Evolutionary conservation across 805 yeast genomes (phyloP), one percentile per base, ranked within the genome.

Genomic region (Metahyphopichia silvanorum): DNA sequence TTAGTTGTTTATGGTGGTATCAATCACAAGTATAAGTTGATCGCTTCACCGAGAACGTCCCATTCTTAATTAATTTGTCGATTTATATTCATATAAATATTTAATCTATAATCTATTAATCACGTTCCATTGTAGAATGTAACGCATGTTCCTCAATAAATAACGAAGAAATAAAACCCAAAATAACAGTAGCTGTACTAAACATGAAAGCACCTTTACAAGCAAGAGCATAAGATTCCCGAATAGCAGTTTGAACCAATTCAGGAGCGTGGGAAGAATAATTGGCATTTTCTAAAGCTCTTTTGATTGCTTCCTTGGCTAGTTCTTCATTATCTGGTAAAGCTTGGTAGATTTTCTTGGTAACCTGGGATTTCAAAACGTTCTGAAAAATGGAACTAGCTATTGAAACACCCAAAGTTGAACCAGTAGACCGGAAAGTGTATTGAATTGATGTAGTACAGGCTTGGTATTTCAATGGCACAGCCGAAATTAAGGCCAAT

Each of bases 391-490:
- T 63, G 3, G 87, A 79, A 14, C 83, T 71, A 0, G 85, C 79
- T 9, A 79, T 45, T 1, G 89, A 66, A 11, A 86, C 88, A 23
- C 95, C 95, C 30, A 86, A 57, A 0, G 93, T 83, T n/a, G 91
- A 82, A 0, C 95, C 95, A 1, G 88, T 80, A 7, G 91, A 81
- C 49, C 95, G 71, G 64, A 84, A 86, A 0, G 89, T 88, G 54
- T 89, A 88, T 50, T 86, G 95, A 37, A 89, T 84, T 0, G 95
- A 85, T 0, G 96, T 88, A 2, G 91, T 82, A 14, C 87, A 73
- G 1, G 96, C 95, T 56, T 86, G 95, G 48, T 69, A 74, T 32
- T 74, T 69, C 15, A 66, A 56, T 7, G 83, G 79, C 2, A 82
- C 93, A 2, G 93, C 76, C 0, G 93, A 80, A 33, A 86, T 82